Evolutionary conservation across 73 alveolate genomes (phyloP).

Genomic region (Uronychia binucleata): DNA sequence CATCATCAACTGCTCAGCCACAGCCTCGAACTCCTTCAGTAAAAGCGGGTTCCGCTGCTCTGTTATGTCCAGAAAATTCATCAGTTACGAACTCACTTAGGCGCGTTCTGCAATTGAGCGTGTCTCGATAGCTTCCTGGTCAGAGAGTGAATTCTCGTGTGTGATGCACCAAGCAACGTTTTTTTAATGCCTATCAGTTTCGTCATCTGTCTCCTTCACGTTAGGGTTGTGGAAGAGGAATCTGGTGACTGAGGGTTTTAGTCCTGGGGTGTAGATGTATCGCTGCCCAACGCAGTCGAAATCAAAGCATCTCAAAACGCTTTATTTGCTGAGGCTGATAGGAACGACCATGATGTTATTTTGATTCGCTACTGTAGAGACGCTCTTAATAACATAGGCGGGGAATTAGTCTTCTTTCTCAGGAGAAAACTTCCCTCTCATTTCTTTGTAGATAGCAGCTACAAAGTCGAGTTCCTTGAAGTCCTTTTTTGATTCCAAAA

Average conservation of each 20-base stretch:
- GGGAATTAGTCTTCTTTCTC: background rate
- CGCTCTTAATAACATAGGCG: background rate
- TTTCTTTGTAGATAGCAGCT: background rate
- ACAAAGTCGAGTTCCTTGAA: constrained; percentile 5
- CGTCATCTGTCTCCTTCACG: background rate
- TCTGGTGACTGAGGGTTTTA: constrained; percentile 28
- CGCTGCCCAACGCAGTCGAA: constrained; percentile 9
- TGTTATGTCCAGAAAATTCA: background rate
- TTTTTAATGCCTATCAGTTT: background rate
- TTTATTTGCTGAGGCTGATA: background rate
- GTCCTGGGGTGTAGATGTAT: constrained; percentile 35
- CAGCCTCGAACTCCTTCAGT: constrained; percentile 12
- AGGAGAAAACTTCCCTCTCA: background rate
- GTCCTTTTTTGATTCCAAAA: background rate
- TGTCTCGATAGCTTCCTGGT: background rate
- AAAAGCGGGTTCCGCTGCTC: background rate
- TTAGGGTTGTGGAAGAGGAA: constrained; percentile 42
- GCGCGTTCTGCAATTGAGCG: background rate
- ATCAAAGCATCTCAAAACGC: background rate
- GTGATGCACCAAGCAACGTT: constrained; percentile 15
- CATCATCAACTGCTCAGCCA: constrained; percentile 18
- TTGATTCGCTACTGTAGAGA: background rate
- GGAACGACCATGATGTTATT: background rate
- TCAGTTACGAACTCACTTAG: background rate
- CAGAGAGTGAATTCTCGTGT: constrained; percentile 5